Evolutionary conservation across 1,284 basidiomycete species (phyloP), one percentile per base, ranked within the genome.

Genomic region (Blastosporella zonata): DNA sequence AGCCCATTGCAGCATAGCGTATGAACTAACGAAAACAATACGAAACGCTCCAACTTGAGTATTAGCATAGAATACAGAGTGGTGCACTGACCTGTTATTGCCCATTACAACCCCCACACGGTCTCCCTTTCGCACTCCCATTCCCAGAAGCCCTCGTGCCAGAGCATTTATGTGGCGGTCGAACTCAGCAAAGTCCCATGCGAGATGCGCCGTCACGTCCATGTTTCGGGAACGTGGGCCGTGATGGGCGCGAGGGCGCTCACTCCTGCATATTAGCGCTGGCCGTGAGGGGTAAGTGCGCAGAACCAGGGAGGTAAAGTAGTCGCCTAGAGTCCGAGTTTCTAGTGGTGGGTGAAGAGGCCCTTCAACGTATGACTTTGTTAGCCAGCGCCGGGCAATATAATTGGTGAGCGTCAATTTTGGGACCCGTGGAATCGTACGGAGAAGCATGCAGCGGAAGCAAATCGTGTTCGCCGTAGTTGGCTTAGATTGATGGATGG

Each of bases 21-120:
- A 93, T 12, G 86, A 75, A 57, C 88, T 91, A 53, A 25, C 5
- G 29, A 12, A 31, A 31, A 6, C 29, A 31, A 31, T 13, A 13
- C 13, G 6, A 9, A 9, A 5, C 25, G 17, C 3, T 41, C 3
- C 8, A 8, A 15, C 28, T 2, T 20, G 10, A 8, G 2, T 13
- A 2, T 6, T 13, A 31, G 12, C 29, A 13, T 22, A 10, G 22
- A 45, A 31, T n/a, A 46, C 47, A 36, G 13, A 36, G 15, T 8
- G 9, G 44, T 63, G 23, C 47, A 86, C 45, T 15, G n/a, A 49
- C 87, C 87, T 90, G 54, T 78, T 87, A 55, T 89, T 90, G 3
- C 87, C 88, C 88, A 93, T 89, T 40, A 93, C 69, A 7, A 92
- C 85, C 1, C 78, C 90, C 17, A 93, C 82, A 20, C 90, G 72